These are phyloP conservation scores for Citrus sp. DNA, from an alignment of 345 rosid genomes.

Conservation along the genomic window DNA sequence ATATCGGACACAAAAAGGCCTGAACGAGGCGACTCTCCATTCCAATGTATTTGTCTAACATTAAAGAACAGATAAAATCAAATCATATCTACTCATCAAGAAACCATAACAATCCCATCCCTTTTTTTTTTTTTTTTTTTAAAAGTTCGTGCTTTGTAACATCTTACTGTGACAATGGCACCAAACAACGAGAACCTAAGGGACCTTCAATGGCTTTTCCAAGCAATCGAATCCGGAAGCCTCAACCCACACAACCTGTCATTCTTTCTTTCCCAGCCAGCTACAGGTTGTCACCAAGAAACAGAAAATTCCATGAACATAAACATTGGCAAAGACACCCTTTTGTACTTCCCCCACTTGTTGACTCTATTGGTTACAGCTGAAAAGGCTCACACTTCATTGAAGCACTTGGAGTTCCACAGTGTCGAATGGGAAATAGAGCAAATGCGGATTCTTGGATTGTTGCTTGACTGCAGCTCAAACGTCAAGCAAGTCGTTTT, in stretches of 20 bases:
- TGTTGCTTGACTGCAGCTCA: conserved; percentile 51
- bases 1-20: not conserved
- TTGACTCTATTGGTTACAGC: conserved; percentile 50
- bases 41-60: not conserved
- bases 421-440: conserved; percentile 64
- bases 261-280: conserved; percentile 51
- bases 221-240: conserved; percentile 47
- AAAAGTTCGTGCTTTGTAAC: not conserved
- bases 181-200: conserved; percentile 48
- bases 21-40: not conserved
- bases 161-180: conserved; percentile 34
- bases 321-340: conserved; percentile 42
- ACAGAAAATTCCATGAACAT: conserved; percentile 66
- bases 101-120: not conserved
- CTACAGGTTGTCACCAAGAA: conserved; percentile 57
- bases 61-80: not conserved
- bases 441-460: conserved; percentile 44
- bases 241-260: conserved; percentile 56
- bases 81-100: not conserved
- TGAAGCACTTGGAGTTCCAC: conserved; percentile 65
- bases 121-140: not conserved
- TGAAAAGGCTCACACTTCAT: conserved; percentile 32
- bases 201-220: conserved; percentile 67
- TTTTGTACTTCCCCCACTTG: conserved; percentile 45
- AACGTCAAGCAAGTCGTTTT: conserved; percentile 64